Evolutionary conservation across 805 yeast species (phyloP).

Genomic region (Zygoascus bituminiphila): DNA sequence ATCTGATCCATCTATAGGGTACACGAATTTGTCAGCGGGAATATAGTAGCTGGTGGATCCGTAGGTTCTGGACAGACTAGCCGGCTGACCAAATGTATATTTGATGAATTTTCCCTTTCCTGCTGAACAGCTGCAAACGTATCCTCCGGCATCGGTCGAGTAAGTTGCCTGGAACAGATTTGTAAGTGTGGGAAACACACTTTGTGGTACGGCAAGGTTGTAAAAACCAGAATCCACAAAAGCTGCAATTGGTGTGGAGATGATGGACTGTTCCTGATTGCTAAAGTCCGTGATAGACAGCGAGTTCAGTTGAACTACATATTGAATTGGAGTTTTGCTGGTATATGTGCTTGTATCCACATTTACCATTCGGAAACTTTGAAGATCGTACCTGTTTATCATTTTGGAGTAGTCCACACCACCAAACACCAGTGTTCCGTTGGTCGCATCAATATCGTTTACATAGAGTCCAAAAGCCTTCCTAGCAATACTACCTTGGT

Average conservation of each 20-base stretch:
- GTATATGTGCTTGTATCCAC: slow-evolving; percentile 6
- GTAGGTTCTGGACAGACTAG: slow-evolving; percentile 14
- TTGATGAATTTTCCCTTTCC: slow-evolving; percentile 11
- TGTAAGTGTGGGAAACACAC: neutral
- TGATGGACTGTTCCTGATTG: neutral
- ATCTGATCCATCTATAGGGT: slow-evolving; percentile 4
- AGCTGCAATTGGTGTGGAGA: slow-evolving; percentile 25
- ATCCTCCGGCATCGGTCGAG: slow-evolving; percentile 19
- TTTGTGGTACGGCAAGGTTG: slow-evolving; percentile 36
- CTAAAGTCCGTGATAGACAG: slow-evolving; percentile 7
- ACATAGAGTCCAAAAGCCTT: slow-evolving; percentile 42
- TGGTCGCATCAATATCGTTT: slow-evolving; percentile 24
- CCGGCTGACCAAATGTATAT: slow-evolving; percentile 8
- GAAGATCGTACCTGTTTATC: slow-evolving; percentile 5
- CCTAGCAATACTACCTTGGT: slow-evolving; percentile 36
- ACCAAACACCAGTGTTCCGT: slow-evolving; percentile 38
- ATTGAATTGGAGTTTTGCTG: slow-evolving; percentile 13
- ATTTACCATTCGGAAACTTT: slow-evolving; percentile 27
- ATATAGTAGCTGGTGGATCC: slow-evolving; percentile 15
- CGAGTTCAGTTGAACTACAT: slow-evolving; percentile 16
- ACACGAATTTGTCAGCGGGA: slow-evolving; percentile 15
- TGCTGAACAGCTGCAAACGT: slow-evolving; percentile 18
- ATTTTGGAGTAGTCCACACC: slow-evolving; percentile 38
- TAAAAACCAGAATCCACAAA: slow-evolving; percentile 49
- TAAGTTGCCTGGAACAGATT: neutral